phyloP scores from a whole-genome alignment of 805 yeast species.

The Lipomyces japonicus region DNA sequence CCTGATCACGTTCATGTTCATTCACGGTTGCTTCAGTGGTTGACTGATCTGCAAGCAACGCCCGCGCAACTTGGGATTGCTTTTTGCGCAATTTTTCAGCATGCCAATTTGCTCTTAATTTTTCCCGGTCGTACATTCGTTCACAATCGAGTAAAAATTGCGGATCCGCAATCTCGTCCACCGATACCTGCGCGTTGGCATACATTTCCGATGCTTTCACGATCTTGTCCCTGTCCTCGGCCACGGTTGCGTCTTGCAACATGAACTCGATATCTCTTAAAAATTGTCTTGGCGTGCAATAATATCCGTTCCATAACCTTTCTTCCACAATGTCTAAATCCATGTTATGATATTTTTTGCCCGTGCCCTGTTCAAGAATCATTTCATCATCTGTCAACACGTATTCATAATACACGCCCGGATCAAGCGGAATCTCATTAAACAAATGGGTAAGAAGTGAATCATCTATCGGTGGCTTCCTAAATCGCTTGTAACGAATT shows the following conservation, averaged over 20 bases:
- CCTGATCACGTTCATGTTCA: background rate
- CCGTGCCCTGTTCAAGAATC: slow-evolving; percentile 78
- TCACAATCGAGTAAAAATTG: slow-evolving; percentile 74
- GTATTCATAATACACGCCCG: slow-evolving; percentile 36
- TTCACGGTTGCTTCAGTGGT: background rate
- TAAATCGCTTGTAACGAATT: slow-evolving; percentile 79
- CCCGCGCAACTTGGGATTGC: slow-evolving; percentile 9
- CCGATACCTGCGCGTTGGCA: slow-evolving; percentile 92
- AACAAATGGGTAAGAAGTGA: slow-evolving; percentile 67
- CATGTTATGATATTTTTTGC: slow-evolving; percentile 74
- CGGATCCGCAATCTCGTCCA: slow-evolving; percentile 75
- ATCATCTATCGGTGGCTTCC: slow-evolving; percentile 81
- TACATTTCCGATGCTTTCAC: slow-evolving; percentile 87
- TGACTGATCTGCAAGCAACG: background rate
- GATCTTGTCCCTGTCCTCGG: slow-evolving; percentile 79
- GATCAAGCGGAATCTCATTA: slow-evolving; percentile 48
- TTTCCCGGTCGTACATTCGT: slow-evolving; percentile 64
- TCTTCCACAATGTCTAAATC: slow-evolving; percentile 93
- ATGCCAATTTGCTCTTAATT: slow-evolving; percentile 42
- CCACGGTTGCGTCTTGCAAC: slow-evolving; percentile 65
- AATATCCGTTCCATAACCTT: slow-evolving; percentile 93
- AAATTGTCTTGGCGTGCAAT: slow-evolving; percentile 88
- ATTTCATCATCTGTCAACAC: slow-evolving; percentile 48
- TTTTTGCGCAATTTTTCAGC: slow-evolving; percentile 36
- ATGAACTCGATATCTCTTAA: slow-evolving; percentile 81